Evolutionary conservation across 208 protist genomes (phyloP).

Genomic region (Tritrichomonas musculus): DNA sequence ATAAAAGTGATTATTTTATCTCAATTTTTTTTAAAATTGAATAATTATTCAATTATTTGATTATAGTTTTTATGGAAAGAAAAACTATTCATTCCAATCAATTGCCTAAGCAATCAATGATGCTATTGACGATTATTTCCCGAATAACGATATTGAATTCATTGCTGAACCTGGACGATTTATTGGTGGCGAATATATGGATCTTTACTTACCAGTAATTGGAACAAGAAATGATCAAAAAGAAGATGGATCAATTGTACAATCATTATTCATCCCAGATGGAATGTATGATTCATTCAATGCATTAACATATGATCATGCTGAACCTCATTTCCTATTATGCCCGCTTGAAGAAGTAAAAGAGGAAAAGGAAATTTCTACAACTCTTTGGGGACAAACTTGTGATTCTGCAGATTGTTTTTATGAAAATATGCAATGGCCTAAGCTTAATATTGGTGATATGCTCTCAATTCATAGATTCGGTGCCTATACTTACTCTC

Average conservation of each 20-base stretch:
- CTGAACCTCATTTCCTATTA: constrained; percentile 19
- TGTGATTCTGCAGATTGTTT: not conserved
- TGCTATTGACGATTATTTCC: not conserved
- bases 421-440: not conserved
- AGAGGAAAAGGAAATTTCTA: not conserved
- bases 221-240: not conserved
- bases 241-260: not conserved
- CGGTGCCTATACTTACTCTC: constrained; percentile 14
- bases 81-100: not conserved
- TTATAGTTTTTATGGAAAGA: no score
- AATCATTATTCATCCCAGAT: constrained; percentile 11
- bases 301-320: not conserved
- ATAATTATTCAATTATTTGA: no score
- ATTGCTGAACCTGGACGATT: constrained; percentile 3
- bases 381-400: constrained; percentile 9
- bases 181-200: not conserved
- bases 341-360: no score
- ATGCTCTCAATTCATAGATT: not conserved
- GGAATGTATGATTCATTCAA: constrained; percentile 14
- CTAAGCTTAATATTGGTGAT: not conserved
- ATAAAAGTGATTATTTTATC: no score
- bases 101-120: not conserved
- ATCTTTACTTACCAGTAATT: not conserved
- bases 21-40: no score
- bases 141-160: not conserved